These are phyloP conservation scores for Yarrowia sp. DNA, from an alignment of 805 yeast species.

Conservation along the genomic window DNA sequence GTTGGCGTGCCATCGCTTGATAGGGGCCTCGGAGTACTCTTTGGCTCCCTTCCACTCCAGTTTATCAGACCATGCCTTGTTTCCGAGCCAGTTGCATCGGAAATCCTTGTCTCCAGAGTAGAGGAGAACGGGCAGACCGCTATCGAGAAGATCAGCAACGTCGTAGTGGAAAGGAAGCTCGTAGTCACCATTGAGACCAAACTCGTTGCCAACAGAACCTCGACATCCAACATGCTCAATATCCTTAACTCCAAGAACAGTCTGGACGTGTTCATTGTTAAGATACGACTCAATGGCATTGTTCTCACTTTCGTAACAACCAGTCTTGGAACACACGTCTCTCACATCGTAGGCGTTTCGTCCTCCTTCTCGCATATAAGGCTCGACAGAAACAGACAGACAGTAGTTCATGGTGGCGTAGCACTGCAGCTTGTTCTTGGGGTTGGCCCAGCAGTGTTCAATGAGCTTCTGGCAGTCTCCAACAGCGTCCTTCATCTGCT, in stretches of 20 bases:
- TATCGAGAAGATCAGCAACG: constrained; percentile 73
- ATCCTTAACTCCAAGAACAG: constrained; percentile 88
- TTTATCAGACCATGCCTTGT: constrained; percentile 81
- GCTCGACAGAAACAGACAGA: constrained; percentile 67
- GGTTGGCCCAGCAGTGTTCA: constrained; percentile 71
- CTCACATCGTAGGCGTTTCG: constrained; percentile 72
- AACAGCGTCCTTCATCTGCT: constrained; percentile 63
- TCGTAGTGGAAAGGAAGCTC: constrained; percentile 83
- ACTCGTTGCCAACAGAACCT: constrained; percentile 78
- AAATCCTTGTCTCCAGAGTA: constrained; percentile 97
- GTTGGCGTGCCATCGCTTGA: constrained; percentile 53
- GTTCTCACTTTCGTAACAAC: constrained; percentile 75
- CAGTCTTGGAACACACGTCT: constrained; percentile 51
- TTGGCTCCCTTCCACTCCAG: constrained; percentile 70
- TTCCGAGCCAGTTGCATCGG: constrained; percentile 97
- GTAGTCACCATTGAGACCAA: constrained; percentile 88
- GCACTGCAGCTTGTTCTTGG: constrained; percentile 72
- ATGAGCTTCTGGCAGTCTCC: constrained; percentile 71
- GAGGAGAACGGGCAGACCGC: constrained; percentile 78
- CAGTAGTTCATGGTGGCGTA: constrained; percentile 76
- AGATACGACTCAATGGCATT: constrained; percentile 71
- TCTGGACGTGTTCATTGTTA: constrained; percentile 73
- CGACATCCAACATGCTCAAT: constrained; percentile 56
- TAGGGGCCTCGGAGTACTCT: constrained; percentile 57
- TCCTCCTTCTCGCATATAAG: constrained; percentile 62